Conservation (phyloP, 1,139 yeast genomes). For the Meyerozyma smithsonii region DNA sequence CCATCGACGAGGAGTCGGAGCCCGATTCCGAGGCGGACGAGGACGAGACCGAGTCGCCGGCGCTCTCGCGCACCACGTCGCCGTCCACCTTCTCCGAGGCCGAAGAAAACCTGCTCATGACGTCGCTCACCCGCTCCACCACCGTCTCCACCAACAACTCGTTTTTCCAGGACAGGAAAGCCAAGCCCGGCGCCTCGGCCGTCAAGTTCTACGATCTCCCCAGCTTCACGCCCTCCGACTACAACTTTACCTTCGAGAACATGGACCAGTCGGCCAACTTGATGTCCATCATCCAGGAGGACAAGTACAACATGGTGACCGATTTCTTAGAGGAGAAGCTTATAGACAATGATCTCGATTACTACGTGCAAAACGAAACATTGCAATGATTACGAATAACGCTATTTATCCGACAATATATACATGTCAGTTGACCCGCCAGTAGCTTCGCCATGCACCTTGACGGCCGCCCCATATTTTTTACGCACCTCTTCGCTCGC, state of each 20-base stretch:
- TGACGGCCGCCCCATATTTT: too few relatives aligned
- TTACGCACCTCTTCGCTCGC: too few relatives aligned
- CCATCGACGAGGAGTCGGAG: conserved; percentile 10
- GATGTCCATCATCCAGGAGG: conserved; percentile 27
- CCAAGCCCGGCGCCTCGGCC: conserved; percentile 5
- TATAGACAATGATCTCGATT: conserved; percentile 31
- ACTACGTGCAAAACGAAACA: conserved; percentile 18
- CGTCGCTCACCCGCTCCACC: conserved; percentile 40
- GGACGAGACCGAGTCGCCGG: conserved; percentile 24
- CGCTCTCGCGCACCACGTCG: conserved; percentile 37
- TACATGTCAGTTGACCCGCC: too few relatives aligned
- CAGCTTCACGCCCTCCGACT: conserved; percentile 15
- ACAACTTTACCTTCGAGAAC: conserved; percentile 18
- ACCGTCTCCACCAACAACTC: conserved; percentile 34
- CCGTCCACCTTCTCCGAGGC: conserved; percentile 27
- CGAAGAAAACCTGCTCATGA: conserved; percentile 33
- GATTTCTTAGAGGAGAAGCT: conserved; percentile 41
- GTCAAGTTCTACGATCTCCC: conserved; percentile 28
- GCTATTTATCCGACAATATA: background rate
- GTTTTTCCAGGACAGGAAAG: conserved; percentile 2
- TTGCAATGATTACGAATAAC: background rate
- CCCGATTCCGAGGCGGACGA: conserved; percentile 26
- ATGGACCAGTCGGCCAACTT: conserved; percentile 12
- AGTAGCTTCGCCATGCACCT: too few relatives aligned
- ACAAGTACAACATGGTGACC: conserved; percentile 37